Conservation (phyloP, 225 moss, liverwort and hornwort species). For the Antitrichia curtipendula region DNA sequence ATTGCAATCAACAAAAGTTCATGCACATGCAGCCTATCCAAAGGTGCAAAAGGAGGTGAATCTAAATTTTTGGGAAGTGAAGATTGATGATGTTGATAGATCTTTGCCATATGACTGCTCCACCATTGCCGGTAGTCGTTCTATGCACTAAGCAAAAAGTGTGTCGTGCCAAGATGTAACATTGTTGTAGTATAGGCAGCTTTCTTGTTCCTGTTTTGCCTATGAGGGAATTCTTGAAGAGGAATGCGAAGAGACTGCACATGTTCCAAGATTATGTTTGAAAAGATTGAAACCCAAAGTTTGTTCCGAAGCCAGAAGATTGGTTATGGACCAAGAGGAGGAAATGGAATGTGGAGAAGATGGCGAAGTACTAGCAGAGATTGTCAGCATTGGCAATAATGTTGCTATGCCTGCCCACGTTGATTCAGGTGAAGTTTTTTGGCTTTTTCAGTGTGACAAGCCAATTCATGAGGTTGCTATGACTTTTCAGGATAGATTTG, state of each 20-base stretch:
- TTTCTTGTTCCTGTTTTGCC: neutral
- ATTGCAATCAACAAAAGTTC: neutral
- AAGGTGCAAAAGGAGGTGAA: fast-evolving
- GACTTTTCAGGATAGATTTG: neutral
- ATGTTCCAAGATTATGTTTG: neutral
- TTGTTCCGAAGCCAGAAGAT: neutral
- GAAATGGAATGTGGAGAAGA: neutral
- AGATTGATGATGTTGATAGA: neutral
- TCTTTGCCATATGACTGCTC: neutral
- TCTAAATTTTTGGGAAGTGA: neutral
- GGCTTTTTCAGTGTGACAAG: neutral
- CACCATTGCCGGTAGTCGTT: neutral
- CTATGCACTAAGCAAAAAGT: neutral
- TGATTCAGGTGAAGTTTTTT: neutral
- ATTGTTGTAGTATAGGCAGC: neutral
- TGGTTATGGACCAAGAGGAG: neutral
- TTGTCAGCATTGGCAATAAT: neutral
- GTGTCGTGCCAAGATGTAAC: neutral
- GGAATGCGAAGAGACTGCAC: neutral
- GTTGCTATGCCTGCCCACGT: neutral
- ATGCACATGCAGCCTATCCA: neutral
- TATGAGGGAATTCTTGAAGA: neutral
- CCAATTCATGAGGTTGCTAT: neutral
- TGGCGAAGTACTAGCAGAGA: neutral
- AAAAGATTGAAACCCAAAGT: neutral